phyloP scores from a whole-genome alignment of 306 rosid genomes.

The Rosa rugosa region DNA sequence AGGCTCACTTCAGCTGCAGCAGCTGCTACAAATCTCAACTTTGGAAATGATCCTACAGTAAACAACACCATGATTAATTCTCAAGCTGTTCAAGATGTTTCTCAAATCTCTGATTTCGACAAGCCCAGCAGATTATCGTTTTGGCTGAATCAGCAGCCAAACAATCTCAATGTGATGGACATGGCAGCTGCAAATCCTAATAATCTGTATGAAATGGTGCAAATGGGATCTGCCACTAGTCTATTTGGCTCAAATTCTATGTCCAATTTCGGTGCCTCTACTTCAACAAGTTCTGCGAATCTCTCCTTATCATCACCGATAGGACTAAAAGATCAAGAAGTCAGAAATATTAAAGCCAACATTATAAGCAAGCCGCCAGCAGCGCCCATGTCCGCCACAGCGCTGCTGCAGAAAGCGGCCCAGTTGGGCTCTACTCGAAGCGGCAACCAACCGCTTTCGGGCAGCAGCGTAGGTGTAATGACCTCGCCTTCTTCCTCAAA shows the following conservation, averaged over 20 bases:
- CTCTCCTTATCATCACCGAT: conserved; percentile 47
- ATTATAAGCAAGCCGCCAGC: conserved; percentile 19
- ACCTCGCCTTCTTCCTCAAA: conserved; percentile 47
- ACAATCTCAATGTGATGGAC: conserved; percentile 34
- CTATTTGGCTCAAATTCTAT: conserved; percentile 44
- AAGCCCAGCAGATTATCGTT: conserved; percentile 71
- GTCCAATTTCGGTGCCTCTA: conserved; percentile 40
- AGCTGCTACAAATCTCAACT: conserved; percentile 54
- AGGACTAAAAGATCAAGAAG: conserved; percentile 42
- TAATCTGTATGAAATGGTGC: conserved; percentile 44
- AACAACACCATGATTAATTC: conserved; percentile 27
- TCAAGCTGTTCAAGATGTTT: conserved; percentile 35
- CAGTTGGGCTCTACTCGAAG: conserved; percentile 48
- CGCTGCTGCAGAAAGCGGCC: conserved; percentile 51
- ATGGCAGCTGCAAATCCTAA: conserved; percentile 42
- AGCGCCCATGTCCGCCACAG: conserved; percentile 65
- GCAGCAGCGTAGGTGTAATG: conserved; percentile 55
- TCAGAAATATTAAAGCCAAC: conserved; percentile 9
- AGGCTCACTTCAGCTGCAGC: conserved; percentile 57
- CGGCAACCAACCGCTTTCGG: conserved; percentile 43
- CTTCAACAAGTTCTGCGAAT: conserved; percentile 37
- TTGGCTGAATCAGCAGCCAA: conserved; percentile 65
- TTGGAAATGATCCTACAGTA: conserved; percentile 50
- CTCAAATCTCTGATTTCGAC: conserved; percentile 30
- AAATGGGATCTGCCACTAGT: conserved; percentile 41